Conservation (phyloP, 2,329 filamentous ascomycete species). For the Sporothrix luriei region DNA sequence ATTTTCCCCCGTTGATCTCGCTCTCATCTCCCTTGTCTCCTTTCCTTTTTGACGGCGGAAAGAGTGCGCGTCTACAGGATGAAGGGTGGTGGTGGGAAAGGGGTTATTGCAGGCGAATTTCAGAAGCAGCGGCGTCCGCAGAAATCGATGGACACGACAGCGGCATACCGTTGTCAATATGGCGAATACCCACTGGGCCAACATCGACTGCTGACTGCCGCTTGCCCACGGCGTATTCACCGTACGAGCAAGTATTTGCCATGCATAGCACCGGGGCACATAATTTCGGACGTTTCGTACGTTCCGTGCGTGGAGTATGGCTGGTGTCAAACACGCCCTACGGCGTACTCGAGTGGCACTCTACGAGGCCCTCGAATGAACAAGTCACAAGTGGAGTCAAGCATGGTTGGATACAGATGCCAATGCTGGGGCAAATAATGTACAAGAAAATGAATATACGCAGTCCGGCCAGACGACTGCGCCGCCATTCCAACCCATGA, state of each 20-base stretch:
- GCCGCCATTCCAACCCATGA: not conserved
- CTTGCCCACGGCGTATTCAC: not conserved
- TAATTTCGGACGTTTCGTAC: not conserved
- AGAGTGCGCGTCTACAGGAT: not conserved
- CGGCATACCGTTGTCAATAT: conserved; percentile 1
- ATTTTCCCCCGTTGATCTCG: not conserved
- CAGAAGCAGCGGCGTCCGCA: not conserved
- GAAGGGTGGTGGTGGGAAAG: not conserved
- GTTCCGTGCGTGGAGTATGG: not conserved
- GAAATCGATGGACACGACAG: not conserved
- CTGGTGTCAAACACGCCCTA: not conserved
- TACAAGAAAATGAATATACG: conserved; percentile 20
- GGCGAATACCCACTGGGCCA: not conserved
- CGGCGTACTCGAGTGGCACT: not conserved
- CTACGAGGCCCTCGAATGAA: not conserved
- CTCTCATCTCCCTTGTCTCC: not conserved
- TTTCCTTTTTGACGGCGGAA: not conserved
- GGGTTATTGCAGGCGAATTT: not conserved
- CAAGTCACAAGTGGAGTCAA: not conserved
- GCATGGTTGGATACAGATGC: not conserved
- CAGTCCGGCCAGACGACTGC: not conserved
- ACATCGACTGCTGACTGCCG: not conserved
- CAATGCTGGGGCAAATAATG: not conserved
- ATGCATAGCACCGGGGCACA: not conserved
- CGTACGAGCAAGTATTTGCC: not conserved